Evolutionary conservation across 1,284 basidiomycete genomes (phyloP), one percentile per base, ranked within the genome.

Genomic region (Hypsizygus ulmarius): DNA sequence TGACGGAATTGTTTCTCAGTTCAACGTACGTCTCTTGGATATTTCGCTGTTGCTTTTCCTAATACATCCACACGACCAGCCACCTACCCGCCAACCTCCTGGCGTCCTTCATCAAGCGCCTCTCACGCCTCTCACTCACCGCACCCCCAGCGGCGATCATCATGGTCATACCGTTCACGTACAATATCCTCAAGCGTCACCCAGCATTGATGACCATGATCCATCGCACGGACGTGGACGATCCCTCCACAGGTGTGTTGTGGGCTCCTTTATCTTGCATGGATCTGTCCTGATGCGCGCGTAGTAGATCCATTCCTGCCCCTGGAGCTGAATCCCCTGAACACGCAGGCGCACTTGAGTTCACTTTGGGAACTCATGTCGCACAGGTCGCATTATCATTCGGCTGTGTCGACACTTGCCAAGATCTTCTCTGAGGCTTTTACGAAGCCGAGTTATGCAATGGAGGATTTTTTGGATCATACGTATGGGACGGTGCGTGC

Each of bases 401-500:
- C 89, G 1, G 80, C 84, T 0, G 87, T 97, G 7, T 83, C 90
- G 7, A 93, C 92, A 0, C 68, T 99, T 44, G 85, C 84, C 12
- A 85, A 88, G 58, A 86, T 99, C 45, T 90, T 98, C 54, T 79
- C 81, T 9, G 94, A 97, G 63, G 88, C 90, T 1, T 98, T 99
- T 67, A 97, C 93, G 6, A 95, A 95, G 62, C 90, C 88, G 9
- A 77, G 78, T 21, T 98, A 95, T 68, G 75, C 81, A 21, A 82
- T 97, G 77, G 97, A 99, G 59, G 97, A 99, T 65, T 99, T 99
- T 65, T 68, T 98, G 61, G 97, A 99, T 69, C 93, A 98, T 65
- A 93, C 92, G 0, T 99, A 97, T 62, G 79, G 76, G 11, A 97
- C 93, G 43, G 92, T 96, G 57, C 59, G 90, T 75, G 10, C 18